Percentiles rank a stretch among this genome's conserved stretches.
Evolutionary conservation across 2,329 filamentous ascomycete species (phyloP).

Genomic region (Venturia asperata): DNA sequence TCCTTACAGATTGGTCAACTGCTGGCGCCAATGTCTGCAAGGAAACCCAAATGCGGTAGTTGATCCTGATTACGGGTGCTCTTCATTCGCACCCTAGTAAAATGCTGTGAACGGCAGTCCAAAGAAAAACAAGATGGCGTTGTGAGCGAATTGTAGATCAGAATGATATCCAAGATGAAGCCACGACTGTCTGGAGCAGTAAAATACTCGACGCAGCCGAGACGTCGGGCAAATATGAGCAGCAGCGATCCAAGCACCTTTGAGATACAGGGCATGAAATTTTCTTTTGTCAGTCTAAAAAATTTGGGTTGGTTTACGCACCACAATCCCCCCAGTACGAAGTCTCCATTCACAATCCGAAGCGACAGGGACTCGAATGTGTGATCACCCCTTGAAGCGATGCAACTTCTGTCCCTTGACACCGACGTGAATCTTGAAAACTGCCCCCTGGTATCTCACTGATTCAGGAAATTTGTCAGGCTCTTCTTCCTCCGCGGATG

Average conservation of each 20-base stretch:
- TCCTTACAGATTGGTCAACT: constrained; percentile 1
- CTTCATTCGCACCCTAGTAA: neutral
- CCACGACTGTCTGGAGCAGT: neutral
- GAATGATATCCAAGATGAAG: neutral
- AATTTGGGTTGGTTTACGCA: neutral
- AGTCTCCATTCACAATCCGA: too few species aligned
- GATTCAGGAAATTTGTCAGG: constrained; percentile 57
- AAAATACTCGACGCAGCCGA: neutral
- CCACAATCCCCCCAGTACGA: too few species aligned
- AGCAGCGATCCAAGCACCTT: neutral
- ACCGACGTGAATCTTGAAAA: constrained; percentile 74
- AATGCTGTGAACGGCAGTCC: neutral
- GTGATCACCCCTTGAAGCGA: constrained; percentile 30
- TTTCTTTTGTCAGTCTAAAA: neutral
- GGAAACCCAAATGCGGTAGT: neutral
- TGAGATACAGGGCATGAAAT: neutral
- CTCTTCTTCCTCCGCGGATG: constrained; percentile 51
- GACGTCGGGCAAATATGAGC: neutral
- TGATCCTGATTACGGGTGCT: neutral
- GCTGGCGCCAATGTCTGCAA: neutral
- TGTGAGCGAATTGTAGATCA: neutral
- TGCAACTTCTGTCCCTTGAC: constrained; percentile 57
- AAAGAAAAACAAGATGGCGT: neutral
- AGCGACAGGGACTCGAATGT: neutral
- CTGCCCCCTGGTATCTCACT: constrained; percentile 57